Conservation (phyloP, 2,329 filamentous ascomycete species). For the Ceratocystis cacaofunesta region DNA sequence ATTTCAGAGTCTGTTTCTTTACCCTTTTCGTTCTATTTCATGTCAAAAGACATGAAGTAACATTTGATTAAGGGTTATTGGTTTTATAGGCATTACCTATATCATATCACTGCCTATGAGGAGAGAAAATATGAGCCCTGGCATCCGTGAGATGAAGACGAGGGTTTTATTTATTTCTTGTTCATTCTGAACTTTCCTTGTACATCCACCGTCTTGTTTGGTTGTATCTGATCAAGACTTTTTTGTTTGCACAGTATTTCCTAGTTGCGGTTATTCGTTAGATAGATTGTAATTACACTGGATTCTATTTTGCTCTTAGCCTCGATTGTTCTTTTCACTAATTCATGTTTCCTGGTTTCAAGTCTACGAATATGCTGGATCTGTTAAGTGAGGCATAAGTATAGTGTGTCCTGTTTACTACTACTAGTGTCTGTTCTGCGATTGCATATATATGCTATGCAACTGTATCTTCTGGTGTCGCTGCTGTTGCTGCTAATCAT, state of each 20-base stretch:
- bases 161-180: too few relatives aligned
- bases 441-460: constrained; percentile 4
- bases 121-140: too few relatives aligned
- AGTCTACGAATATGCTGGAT: neutral
- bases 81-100: neutral
- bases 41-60: neutral
- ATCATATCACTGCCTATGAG: neutral
- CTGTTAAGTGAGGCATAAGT: constrained; percentile 3
- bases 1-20: neutral
- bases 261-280: neutral
- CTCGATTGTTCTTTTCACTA: neutral
- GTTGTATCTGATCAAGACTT: neutral
- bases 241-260: neutral
- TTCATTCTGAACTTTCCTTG: neutral
- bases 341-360: neutral
- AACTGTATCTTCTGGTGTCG: constrained; percentile 8
- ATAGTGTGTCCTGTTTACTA: constrained; percentile 7
- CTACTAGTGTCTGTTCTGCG: constrained; percentile 10
- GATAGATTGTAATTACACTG: neutral
- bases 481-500: constrained; percentile 1
- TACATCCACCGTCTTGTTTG: neutral
- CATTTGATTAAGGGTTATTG: neutral
- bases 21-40: neutral
- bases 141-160: too few relatives aligned
- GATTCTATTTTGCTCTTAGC: neutral